These are phyloP conservation scores for Prunus mira DNA, from an alignment of 306 rosid genomes.

Conservation along the genomic window DNA sequence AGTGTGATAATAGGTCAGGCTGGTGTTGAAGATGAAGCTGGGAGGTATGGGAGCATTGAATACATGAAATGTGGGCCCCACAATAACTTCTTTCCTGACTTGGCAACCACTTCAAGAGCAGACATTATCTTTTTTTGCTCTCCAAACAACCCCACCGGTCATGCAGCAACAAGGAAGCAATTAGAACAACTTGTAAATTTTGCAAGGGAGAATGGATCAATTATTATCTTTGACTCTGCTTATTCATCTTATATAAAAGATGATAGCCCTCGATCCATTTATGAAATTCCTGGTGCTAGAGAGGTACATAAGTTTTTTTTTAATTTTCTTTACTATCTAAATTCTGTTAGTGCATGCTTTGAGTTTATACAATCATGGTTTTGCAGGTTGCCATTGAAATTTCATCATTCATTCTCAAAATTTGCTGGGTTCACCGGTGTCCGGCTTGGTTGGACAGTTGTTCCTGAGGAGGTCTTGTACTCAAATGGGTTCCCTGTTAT, in stretches of 20 bases:
- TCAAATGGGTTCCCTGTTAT: conserved; percentile 40
- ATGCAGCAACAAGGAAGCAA: conserved; percentile 70
- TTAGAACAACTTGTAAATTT: conserved; percentile 50
- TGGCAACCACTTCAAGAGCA: conserved; percentile 40
- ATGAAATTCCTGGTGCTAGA: conserved; percentile 65
- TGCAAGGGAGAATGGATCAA: conserved; percentile 67
- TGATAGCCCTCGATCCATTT: conserved; percentile 63
- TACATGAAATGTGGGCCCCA: conserved; percentile 60
- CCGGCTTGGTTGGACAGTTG: conserved; percentile 41
- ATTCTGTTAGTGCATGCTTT: too few species aligned
- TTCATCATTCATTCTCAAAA: conserved; percentile 42
- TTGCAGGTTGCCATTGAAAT: conserved; percentile 37
- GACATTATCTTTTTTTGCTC: conserved; percentile 76
- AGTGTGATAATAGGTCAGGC: conserved; percentile 73
- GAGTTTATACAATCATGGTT: too few species aligned
- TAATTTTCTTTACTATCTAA: too few species aligned
- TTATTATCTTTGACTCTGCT: conserved; percentile 64
- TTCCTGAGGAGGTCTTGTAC: conserved; percentile 34
- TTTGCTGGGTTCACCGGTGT: conserved; percentile 41
- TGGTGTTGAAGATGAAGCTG: conserved; percentile 36
- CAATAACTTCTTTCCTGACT: conserved; percentile 60
- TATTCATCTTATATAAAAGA: conserved; percentile 62
- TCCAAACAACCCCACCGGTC: conserved; percentile 84
- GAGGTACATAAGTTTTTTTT: conserved; percentile 26
- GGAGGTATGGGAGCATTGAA: conserved; percentile 53